These are phyloP conservation scores for Eimeria praecox DNA, from an alignment of 169 alveolate species.

Conservation along the genomic window DNA sequence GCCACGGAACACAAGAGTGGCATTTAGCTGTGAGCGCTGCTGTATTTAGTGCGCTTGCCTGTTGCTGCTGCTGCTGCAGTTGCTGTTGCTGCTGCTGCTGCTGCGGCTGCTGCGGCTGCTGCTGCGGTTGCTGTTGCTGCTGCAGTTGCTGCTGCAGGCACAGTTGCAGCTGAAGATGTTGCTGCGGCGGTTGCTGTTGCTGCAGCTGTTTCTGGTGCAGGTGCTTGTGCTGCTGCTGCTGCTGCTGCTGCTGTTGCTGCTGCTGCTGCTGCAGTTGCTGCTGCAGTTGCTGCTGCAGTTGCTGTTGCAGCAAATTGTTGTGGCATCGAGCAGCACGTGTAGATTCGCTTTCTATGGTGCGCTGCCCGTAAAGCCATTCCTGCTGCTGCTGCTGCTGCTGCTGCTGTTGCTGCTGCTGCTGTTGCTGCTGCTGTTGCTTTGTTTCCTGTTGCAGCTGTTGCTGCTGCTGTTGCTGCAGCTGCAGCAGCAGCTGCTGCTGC, in stretches of 20 bases:
- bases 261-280: neutral
- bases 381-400: constrained; percentile 51
- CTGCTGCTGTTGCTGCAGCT: constrained; percentile 1
- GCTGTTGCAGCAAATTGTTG: constrained; percentile 13
- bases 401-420: constrained; percentile 44
- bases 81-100: neutral
- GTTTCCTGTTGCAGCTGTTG: neutral
- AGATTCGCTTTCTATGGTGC: neutral
- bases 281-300: constrained; percentile 20
- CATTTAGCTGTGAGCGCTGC: neutral
- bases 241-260: constrained; percentile 9
- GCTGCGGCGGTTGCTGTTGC: constrained; percentile 2
- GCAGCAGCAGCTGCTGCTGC: constrained; percentile 34
- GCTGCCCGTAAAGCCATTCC: neutral
- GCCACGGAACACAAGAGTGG: neutral
- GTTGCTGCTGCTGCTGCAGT: too few species aligned
- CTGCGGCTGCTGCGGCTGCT: neutral
- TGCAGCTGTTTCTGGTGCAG: neutral
- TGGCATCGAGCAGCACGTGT: neutral
- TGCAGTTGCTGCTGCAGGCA: neutral
- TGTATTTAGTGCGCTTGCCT: neutral
- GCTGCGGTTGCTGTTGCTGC: constrained; percentile 4
- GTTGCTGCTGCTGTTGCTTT: constrained; percentile 17
- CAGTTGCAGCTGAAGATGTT: neutral
- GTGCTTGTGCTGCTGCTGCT: constrained; percentile 20